phyloP scores from a whole-genome alignment of 495 filamentous ascomycete genomes.

The Aspergillus biplanus region DNA sequence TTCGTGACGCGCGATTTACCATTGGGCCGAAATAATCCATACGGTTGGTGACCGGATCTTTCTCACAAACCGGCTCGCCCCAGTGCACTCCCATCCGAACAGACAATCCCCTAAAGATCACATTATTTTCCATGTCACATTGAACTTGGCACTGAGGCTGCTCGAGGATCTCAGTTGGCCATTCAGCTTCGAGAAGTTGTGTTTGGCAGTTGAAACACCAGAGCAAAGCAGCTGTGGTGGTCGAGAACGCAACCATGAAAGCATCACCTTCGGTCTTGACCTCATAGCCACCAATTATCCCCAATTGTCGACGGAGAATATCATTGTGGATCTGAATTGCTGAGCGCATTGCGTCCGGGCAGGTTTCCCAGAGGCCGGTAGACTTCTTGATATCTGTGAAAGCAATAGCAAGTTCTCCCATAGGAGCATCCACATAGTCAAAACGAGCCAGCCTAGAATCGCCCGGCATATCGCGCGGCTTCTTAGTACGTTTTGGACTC shows the following conservation, averaged over 20 bases:
- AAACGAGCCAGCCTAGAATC: conserved; percentile 85
- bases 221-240: conserved; percentile 86
- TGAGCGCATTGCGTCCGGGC: conserved; percentile 90
- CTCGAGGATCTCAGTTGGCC: conserved; percentile 90
- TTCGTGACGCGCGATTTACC: conserved; percentile 95
- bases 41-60: conserved; percentile 91
- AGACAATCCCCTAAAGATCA: conserved; percentile 90
- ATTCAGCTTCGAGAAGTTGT: conserved; percentile 81
- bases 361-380: conserved; percentile 94
- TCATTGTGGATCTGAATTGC: conserved; percentile 97
- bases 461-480: conserved; percentile 65
- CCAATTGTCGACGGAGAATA: conserved; percentile 88
- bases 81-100: conserved; percentile 98
- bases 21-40: conserved; percentile 99
- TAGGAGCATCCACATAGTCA: conserved; percentile 88
- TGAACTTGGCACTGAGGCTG: conserved; percentile 83
- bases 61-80: conserved; percentile 91
- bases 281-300: conserved; percentile 95
- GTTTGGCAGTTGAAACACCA: conserved; percentile 96
- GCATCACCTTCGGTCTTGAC: conserved; percentile 99
- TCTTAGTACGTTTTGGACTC: conserved; percentile 64
- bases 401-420: conserved; percentile 86
- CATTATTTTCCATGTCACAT: conserved; percentile 78
- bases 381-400: conserved; percentile 99
- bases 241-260: conserved; percentile 98